phyloP scores from a whole-genome alignment of 2,329 filamentous ascomycete species.

The Aspergillus luchuensis region DNA sequence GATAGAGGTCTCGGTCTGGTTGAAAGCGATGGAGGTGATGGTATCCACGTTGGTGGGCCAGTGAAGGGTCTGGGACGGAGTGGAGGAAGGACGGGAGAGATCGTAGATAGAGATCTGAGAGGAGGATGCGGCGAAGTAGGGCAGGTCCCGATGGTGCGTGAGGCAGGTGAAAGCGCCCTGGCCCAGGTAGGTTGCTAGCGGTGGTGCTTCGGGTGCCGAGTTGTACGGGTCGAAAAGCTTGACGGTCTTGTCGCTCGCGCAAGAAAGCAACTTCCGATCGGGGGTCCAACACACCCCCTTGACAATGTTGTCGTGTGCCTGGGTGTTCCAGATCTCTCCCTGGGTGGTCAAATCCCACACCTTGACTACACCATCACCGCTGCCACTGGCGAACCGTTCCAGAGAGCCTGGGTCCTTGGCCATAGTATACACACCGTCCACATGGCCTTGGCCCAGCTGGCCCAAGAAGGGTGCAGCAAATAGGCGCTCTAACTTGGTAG shows the following conservation, averaged over 20 bases:
- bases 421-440: constrained; percentile 84
- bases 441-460: constrained; percentile 85
- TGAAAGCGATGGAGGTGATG: constrained; percentile 85
- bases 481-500: constrained; percentile 91
- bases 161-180: constrained; percentile 78
- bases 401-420: constrained; percentile 77
- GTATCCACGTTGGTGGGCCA: constrained; percentile 92
- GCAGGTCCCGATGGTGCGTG: constrained; percentile 76
- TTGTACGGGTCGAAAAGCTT: constrained; percentile 92
- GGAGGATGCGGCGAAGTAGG: constrained; percentile 76
- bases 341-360: constrained; percentile 79
- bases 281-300: constrained; percentile 89
- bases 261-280: constrained; percentile 82
- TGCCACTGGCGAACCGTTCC: constrained; percentile 76
- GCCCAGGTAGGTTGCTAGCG: constrained; percentile 82
- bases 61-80: constrained; percentile 76
- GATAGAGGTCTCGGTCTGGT: constrained; percentile 90
- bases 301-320: constrained; percentile 90
- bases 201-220: constrained; percentile 66
- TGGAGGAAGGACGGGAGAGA: constrained; percentile 72
- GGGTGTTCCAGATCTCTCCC: constrained; percentile 73
- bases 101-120: constrained; percentile 86
- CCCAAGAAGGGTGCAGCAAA: constrained; percentile 82
- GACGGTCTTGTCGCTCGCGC: constrained; percentile 80
- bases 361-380: constrained; percentile 91